A percentile compares a stretch with the other conserved stretches of the same genome.
Conservation (phyloP, 257 asterid genomes). For the Fraxinus excelsior region DNA sequence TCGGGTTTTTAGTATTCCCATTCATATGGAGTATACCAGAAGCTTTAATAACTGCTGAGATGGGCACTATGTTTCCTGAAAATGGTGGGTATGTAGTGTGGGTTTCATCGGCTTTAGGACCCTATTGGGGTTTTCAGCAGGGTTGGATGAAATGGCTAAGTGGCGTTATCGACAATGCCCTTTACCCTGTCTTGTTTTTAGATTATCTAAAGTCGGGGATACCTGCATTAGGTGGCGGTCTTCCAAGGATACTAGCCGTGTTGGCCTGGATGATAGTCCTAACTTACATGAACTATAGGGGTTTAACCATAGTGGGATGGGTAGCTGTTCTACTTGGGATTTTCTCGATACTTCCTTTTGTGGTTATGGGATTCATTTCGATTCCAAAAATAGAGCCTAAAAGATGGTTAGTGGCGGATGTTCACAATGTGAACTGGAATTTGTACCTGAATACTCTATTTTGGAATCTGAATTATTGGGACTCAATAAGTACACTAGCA, state of each 20-base stretch:
- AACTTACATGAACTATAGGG: conserved; percentile 65
- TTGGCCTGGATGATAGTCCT: conserved; percentile 44
- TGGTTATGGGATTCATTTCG: conserved; percentile 64
- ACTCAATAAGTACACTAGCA: conserved; percentile 59
- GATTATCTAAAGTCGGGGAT: conserved; percentile 65
- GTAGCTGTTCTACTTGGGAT: conserved; percentile 60
- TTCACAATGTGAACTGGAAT: conserved; percentile 58
- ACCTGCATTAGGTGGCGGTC: conserved; percentile 63
- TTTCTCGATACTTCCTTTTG: conserved; percentile 63
- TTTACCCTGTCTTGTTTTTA: conserved; percentile 62
- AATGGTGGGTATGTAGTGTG: conserved; percentile 76
- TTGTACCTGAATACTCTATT: conserved; percentile 64
- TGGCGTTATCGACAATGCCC: conserved; percentile 73
- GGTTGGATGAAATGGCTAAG: conserved; percentile 82
- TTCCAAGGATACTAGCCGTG: conserved; percentile 53
- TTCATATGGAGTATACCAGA: conserved; percentile 80
- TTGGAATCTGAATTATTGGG: conserved; percentile 83
- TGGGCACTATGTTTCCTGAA: conserved; percentile 82
- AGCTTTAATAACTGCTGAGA: conserved; percentile 69
- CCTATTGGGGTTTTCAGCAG: conserved; percentile 74
- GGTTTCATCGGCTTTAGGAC: conserved; percentile 75
- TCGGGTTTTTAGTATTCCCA: conserved; percentile 59
- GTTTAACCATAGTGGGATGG: conserved; percentile 70
- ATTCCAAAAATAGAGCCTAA: conserved; percentile 54
- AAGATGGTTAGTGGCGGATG: conserved; percentile 60